phyloP scores from a whole-genome alignment of 2,329 filamentous ascomycete genomes.

The Chrysoporthe austroafricana region DNA sequence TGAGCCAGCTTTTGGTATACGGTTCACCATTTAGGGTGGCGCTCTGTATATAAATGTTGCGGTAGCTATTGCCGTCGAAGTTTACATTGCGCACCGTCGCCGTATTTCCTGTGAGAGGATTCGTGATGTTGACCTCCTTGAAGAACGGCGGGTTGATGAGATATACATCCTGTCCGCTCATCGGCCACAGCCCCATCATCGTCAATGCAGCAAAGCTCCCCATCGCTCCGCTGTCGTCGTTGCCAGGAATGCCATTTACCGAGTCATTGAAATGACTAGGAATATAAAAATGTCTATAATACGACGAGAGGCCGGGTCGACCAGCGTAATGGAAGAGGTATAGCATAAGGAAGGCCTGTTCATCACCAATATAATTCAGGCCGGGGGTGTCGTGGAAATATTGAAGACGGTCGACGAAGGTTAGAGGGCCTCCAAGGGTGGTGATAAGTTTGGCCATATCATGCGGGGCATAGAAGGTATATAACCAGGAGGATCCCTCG shows the following conservation, averaged over 20 bases:
- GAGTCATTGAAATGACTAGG: slow-evolving; percentile 63
- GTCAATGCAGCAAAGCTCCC: slow-evolving; percentile 60
- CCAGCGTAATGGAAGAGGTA: slow-evolving; percentile 67
- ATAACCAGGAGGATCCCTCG: slow-evolving; percentile 70
- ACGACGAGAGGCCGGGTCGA: slow-evolving; percentile 53
- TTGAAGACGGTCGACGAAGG: slow-evolving; percentile 57
- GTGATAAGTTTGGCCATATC: slow-evolving; percentile 49
- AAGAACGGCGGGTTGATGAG: slow-evolving; percentile 68
- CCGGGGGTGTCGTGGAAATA: slow-evolving; percentile 54
- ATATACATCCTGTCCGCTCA: slow-evolving; percentile 65
- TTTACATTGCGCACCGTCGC: slow-evolving; percentile 60
- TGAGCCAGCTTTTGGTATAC: slow-evolving; percentile 63
- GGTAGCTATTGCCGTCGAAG: slow-evolving; percentile 56
- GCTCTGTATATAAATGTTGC: slow-evolving; percentile 61
- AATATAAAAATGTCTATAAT: slow-evolving; percentile 62
- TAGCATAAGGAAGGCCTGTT: slow-evolving; percentile 62
- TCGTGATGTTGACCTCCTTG: slow-evolving; percentile 54
- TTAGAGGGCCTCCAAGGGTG: slow-evolving; percentile 56
- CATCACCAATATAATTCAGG: slow-evolving; percentile 46
- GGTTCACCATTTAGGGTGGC: slow-evolving; percentile 57
- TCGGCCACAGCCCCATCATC: slow-evolving; percentile 66
- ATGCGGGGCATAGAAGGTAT: slow-evolving; percentile 61
- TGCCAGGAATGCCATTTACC: slow-evolving; percentile 60
- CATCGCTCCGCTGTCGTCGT: slow-evolving; percentile 68
- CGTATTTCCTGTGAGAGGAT: slow-evolving; percentile 55